Conservation (phyloP, 192 early-diverging fungal genomes). For the Podila verticillata region DNA sequence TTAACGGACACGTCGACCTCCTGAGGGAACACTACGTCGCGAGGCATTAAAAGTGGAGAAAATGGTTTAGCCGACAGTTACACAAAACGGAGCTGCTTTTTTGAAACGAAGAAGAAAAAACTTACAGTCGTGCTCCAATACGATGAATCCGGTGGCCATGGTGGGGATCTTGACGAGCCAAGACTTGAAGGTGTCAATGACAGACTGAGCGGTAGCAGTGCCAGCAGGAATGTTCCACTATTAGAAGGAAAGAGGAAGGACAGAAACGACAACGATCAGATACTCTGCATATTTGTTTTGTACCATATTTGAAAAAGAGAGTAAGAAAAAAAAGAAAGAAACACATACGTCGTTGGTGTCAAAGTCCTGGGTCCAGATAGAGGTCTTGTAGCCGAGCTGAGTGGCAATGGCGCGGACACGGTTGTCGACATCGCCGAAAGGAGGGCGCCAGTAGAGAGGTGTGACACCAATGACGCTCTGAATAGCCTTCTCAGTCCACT, state of each 20-base stretch:
- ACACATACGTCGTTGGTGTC: constrained; percentile 59
- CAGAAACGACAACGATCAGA: too few relatives aligned
- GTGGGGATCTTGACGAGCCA: constrained; percentile 57
- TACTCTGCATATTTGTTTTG: too few relatives aligned
- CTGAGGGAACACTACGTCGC: constrained; percentile 34
- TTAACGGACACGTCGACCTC: constrained; percentile 60
- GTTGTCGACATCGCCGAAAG: constrained; percentile 60
- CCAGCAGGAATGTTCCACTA: constrained; percentile 48
- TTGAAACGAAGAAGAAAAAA: background rate
- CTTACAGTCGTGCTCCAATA: constrained; percentile 62
- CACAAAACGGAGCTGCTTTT: too few relatives aligned
- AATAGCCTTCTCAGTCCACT: constrained; percentile 72
- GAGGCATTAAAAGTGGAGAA: background rate
- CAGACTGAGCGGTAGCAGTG: constrained; percentile 26
- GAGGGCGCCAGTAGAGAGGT: constrained; percentile 62
- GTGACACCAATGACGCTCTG: constrained; percentile 59
- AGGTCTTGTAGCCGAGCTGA: constrained; percentile 59
- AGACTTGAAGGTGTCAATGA: constrained; percentile 44
- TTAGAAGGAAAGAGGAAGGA: background rate
- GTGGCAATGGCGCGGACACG: constrained; percentile 61
- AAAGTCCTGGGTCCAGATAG: constrained; percentile 60
- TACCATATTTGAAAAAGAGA: too few relatives aligned
- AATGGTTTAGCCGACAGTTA: constrained; percentile 2
- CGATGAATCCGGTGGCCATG: constrained; percentile 56
- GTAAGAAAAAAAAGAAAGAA: background rate